phyloP scores from a whole-genome alignment of 2,329 filamentous ascomycete species.

The Phaeoacremonium minimum region DNA sequence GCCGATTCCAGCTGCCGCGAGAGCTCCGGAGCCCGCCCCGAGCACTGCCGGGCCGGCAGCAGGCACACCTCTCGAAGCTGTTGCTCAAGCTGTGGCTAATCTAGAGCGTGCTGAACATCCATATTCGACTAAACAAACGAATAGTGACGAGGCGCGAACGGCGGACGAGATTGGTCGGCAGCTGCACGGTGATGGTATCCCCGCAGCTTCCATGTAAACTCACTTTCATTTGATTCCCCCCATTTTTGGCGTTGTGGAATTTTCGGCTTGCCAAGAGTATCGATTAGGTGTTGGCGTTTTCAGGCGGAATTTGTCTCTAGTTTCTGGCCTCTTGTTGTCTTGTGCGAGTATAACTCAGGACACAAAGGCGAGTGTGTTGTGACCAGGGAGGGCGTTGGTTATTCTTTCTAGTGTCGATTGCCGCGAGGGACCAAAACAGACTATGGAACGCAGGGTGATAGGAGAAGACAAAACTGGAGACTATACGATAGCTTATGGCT shows the following conservation, averaged over 20 bases:
- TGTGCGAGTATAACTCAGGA: background rate
- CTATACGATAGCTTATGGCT: too few relatives aligned
- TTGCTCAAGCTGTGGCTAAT: constrained; percentile 39
- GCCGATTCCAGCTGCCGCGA: constrained; percentile 14
- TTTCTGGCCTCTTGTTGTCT: background rate
- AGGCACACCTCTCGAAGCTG: constrained; percentile 39
- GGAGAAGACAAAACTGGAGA: too few relatives aligned
- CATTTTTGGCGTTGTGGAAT: background rate
- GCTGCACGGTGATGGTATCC: constrained; percentile 34
- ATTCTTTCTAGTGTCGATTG: too few relatives aligned
- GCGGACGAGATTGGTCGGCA: constrained; percentile 53
- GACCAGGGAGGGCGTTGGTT: too few relatives aligned
- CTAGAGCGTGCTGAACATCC: constrained; percentile 10
- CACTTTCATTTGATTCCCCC: background rate
- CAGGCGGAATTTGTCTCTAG: background rate
- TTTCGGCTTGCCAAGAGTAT: background rate
- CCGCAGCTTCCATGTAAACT: constrained; percentile 27
- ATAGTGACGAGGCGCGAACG: constrained; percentile 39
- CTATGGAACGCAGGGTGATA: too few relatives aligned
- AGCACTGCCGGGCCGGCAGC: background rate
- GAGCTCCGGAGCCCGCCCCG: background rate
- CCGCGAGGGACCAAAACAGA: too few relatives aligned
- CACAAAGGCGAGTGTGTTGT: too few relatives aligned
- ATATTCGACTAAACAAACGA: constrained; percentile 25
- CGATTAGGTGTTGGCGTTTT: background rate